Conservation (phyloP, 441 rosid species). For the Flueggea neowawraea region DNA sequence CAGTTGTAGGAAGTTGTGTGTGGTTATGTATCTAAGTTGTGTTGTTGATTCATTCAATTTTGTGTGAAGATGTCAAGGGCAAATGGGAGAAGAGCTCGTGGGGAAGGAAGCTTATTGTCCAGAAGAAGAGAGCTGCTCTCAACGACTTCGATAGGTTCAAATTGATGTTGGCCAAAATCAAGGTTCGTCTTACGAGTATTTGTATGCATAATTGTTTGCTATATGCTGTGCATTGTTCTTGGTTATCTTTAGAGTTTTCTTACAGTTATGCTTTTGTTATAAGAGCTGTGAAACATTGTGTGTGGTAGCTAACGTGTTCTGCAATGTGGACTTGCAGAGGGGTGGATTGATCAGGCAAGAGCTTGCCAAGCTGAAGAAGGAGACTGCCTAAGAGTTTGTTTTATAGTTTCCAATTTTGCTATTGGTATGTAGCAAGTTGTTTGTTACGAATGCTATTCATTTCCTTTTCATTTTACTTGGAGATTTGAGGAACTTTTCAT, state of each 20-base stretch:
- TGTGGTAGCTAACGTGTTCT: neutral
- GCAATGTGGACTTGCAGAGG: slow-evolving; percentile 42
- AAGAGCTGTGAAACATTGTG: neutral
- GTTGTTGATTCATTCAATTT: neutral
- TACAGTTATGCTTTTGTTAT: too few species aligned
- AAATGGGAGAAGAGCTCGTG: slow-evolving; percentile 91
- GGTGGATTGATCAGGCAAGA: slow-evolving; percentile 86
- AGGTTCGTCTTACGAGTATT: slow-evolving; percentile 37
- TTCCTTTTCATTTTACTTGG: slow-evolving; percentile 9
- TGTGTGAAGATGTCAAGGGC: slow-evolving; percentile 64
- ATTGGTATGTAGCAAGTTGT: slow-evolving; percentile 8
- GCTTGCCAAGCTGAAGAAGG: slow-evolving; percentile 87
- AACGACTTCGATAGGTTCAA: slow-evolving; percentile 93
- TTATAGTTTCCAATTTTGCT: slow-evolving; percentile 23
- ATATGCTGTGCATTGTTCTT: neutral
- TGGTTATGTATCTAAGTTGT: neutral
- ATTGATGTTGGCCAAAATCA: slow-evolving; percentile 85
- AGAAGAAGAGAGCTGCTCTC: slow-evolving; percentile 75
- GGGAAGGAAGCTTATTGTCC: slow-evolving; percentile 88
- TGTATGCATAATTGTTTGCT: neutral
- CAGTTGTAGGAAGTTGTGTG: neutral
- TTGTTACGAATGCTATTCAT: slow-evolving; percentile 9
- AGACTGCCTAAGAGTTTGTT: slow-evolving; percentile 32
- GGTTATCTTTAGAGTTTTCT: too few species aligned
- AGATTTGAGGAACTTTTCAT: slow-evolving; percentile 5